Evolutionary conservation across 345 rosid genomes (phyloP).

Genomic region (Acer campestre): DNA sequence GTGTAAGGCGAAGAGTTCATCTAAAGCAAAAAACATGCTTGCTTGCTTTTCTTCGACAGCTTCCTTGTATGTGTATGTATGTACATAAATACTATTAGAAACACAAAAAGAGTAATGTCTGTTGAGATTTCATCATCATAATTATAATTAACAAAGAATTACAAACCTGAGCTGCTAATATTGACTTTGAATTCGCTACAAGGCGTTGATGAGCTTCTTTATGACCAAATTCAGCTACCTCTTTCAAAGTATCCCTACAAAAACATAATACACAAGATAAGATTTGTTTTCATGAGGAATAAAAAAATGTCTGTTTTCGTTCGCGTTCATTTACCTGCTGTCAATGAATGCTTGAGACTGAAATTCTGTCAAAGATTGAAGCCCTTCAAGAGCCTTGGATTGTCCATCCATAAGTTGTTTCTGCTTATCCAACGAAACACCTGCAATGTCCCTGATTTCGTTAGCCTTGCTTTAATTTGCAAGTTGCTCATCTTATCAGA

Average conservation of each 20-base stretch:
- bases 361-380: conserved; percentile 59
- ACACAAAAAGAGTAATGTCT: no score
- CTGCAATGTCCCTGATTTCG: conserved; percentile 60
- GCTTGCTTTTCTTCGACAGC: conserved; percentile 86
- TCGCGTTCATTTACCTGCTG: conserved; percentile 49
- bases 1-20: conserved; percentile 76
- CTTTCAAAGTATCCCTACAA: conserved; percentile 58
- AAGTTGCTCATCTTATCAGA: conserved; percentile 54
- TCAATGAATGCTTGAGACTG: conserved; percentile 79
- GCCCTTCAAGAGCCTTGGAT: conserved; percentile 62
- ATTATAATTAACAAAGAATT: not conserved
- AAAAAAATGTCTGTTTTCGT: no score
- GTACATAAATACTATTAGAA: not conserved
- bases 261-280: not conserved
- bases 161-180: conserved; percentile 72
- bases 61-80: conserved; percentile 41
- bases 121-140: no score
- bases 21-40: conserved; percentile 75
- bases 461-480: conserved; percentile 59
- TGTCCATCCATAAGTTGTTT: conserved; percentile 70
- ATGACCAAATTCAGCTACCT: conserved; percentile 58
- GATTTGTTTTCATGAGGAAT: not conserved
- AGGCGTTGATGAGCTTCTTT: conserved; percentile 61
- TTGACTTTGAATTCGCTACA: conserved; percentile 66
- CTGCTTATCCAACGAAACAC: conserved; percentile 67